These are phyloP conservation scores for Exophiala sp. DNA, from an alignment of 2,329 filamentous ascomycete genomes.

Conservation along the genomic window DNA sequence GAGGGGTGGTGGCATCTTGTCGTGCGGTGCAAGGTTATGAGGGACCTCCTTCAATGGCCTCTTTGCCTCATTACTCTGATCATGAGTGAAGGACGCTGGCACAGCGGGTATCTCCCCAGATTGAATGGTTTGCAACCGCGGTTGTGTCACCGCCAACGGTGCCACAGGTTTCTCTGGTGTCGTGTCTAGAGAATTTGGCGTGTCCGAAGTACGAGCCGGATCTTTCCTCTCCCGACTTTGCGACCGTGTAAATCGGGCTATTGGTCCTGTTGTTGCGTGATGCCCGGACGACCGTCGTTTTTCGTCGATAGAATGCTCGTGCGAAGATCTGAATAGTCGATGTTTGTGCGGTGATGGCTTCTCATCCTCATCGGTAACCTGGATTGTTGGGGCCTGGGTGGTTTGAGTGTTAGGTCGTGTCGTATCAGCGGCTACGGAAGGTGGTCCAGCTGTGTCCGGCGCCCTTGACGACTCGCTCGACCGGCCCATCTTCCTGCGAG, in stretches of 20 bases:
- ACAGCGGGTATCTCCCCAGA: conserved; percentile 26
- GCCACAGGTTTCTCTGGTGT: conserved; percentile 7
- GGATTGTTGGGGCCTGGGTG: conserved; percentile 63
- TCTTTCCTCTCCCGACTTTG: conserved; percentile 15
- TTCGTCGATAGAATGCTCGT: conserved; percentile 28
- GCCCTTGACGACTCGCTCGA: conserved; percentile 40
- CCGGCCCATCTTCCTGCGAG: conserved; percentile 52
- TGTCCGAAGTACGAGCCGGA: conserved; percentile 5
- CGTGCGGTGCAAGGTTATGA: conserved; percentile 38
- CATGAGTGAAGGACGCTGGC: conserved; percentile 11
- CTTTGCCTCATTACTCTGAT: conserved; percentile 17
- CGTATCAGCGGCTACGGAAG: conserved; percentile 27
- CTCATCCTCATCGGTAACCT: conserved; percentile 65
- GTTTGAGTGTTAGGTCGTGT: conserved; percentile 26
- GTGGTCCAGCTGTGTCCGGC: conserved; percentile 9
- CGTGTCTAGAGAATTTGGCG: conserved; percentile 17
- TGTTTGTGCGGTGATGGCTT: conserved; percentile 31
- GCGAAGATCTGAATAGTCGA: conserved; percentile 30
- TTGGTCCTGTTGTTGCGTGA: not conserved
- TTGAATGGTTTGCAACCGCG: conserved; percentile 10
- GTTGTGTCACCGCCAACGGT: not conserved
- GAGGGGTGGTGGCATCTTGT: conserved; percentile 33
- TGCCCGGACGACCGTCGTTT: conserved; percentile 7
- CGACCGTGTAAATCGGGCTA: conserved; percentile 12
- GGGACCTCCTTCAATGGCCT: conserved; percentile 21